A percentile compares a stretch with the other conserved stretches of the same genome.
Conservation (phyloP, 164 flowering plant genomes). For the Dillenia suffruticosa region DNA sequence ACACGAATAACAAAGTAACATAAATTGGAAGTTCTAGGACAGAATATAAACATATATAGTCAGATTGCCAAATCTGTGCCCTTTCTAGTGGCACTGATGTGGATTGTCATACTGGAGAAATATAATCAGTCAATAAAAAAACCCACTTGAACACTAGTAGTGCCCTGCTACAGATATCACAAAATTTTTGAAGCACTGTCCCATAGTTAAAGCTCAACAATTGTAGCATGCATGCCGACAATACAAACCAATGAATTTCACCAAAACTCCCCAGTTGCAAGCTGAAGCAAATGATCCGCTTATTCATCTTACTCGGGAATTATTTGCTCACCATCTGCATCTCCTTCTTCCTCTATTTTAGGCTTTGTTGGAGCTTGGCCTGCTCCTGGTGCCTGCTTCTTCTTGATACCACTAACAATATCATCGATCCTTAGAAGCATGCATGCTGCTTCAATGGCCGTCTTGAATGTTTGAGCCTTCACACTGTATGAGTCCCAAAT, state of each 20-base stretch:
- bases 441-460: slow-evolving; percentile 98
- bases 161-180: too few relatives aligned
- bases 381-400: slow-evolving; percentile 87
- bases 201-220: too few relatives aligned
- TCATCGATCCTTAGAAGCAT: slow-evolving; percentile 98
- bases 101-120: too few relatives aligned
- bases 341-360: slow-evolving; percentile 68
- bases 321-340: slow-evolving; percentile 83
- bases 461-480: slow-evolving; percentile 94
- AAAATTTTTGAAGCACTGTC: too few relatives aligned
- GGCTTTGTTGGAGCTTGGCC: slow-evolving; percentile 59
- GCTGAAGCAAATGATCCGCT: neutral
- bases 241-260: neutral
- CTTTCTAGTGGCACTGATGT: too few relatives aligned
- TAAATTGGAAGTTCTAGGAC: too few relatives aligned
- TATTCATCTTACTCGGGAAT: slow-evolving; percentile 53
- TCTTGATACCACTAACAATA: slow-evolving; percentile 95
- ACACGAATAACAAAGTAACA: too few relatives aligned
- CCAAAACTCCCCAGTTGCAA: slow-evolving; percentile 1
- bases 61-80: too few relatives aligned
- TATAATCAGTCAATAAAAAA: too few relatives aligned
- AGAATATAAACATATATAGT: too few relatives aligned
- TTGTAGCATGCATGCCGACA: too few relatives aligned
- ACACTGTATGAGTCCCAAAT: slow-evolving; percentile 97
- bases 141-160: too few relatives aligned